Conservation (phyloP, 2,329 filamentous ascomycete genomes). For the Nemania bipapillata region DNA sequence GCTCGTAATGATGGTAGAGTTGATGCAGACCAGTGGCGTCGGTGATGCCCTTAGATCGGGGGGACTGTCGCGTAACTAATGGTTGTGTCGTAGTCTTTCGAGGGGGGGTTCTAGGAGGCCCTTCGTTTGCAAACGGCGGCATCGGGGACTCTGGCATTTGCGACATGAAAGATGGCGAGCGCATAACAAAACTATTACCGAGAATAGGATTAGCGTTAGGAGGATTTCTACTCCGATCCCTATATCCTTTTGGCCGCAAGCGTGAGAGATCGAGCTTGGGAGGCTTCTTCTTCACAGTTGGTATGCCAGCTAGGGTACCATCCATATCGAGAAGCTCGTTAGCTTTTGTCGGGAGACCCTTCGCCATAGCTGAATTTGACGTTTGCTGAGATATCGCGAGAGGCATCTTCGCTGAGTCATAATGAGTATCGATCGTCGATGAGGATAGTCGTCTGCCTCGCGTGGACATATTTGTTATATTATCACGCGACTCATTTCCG, state of each 20-base stretch:
- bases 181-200: constrained; percentile 54
- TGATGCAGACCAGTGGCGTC: constrained; percentile 59
- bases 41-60: constrained; percentile 47
- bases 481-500: constrained; percentile 45
- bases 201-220: constrained; percentile 48
- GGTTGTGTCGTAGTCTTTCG: constrained; percentile 35
- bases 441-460: constrained; percentile 63
- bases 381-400: constrained; percentile 69
- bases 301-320: constrained; percentile 46
- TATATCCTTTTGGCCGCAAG: constrained; percentile 54
- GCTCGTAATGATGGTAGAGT: constrained; percentile 69
- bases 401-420: constrained; percentile 66
- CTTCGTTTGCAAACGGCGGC: constrained; percentile 22
- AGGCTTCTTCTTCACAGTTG: constrained; percentile 55
- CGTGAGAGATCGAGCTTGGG: constrained; percentile 62
- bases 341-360: constrained; percentile 62
- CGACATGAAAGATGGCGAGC: constrained; percentile 59
- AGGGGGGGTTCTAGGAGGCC: constrained; percentile 30
- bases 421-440: constrained; percentile 67
- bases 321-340: constrained; percentile 61
- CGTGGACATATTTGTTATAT: constrained; percentile 57
- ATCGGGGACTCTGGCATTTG: constrained; percentile 37
- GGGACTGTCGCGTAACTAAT: constrained; percentile 44
- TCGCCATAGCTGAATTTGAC: constrained; percentile 68
- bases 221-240: constrained; percentile 46